A percentile compares a stretch with the other conserved stretches of the same genome.
phyloP scores from a whole-genome alignment of 2,329 filamentous ascomycete species.

The Hypomyces perniciosus region DNA sequence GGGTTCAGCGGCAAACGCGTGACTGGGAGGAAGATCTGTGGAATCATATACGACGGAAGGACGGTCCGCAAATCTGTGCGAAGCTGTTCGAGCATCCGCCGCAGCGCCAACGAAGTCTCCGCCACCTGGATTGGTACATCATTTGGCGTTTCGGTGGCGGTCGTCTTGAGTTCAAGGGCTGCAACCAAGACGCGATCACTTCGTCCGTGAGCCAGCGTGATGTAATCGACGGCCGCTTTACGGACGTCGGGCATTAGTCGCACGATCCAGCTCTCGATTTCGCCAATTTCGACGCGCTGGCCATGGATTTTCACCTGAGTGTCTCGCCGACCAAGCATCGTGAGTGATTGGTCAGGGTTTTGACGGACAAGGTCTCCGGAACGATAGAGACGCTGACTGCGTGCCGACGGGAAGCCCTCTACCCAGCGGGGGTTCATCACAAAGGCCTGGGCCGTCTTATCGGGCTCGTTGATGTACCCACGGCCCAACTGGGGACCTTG shows the following conservation, averaged over 20 bases:
- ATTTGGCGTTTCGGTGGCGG: background rate
- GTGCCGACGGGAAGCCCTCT: background rate
- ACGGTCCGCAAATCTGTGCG: background rate
- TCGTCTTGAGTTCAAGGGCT: background rate
- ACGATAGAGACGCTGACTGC: constrained; percentile 31
- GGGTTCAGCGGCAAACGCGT: constrained; percentile 7
- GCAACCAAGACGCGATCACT: constrained; percentile 4
- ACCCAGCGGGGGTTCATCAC: constrained; percentile 26
- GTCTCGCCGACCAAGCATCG: constrained; percentile 53
- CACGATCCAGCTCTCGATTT: constrained; percentile 24
- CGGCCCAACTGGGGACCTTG: constrained; percentile 40
- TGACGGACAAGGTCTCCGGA: constrained; percentile 42
- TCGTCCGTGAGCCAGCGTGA: background rate
- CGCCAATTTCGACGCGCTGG: constrained; percentile 50
- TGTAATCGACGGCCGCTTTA: constrained; percentile 4
- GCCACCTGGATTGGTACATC: background rate
- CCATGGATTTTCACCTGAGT: constrained; percentile 57
- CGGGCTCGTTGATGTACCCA: constrained; percentile 39
- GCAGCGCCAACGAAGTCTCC: background rate
- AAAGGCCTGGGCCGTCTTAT: constrained; percentile 24
- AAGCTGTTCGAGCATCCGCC: background rate
- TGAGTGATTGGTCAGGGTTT: constrained; percentile 27
- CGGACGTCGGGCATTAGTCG: constrained; percentile 5
- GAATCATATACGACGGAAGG: constrained; percentile 9
- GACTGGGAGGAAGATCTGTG: constrained; percentile 5